Evolutionary conservation across 495 filamentous ascomycete species (phyloP), one percentile per base, ranked within the genome.

Genomic region (Schizothecium vesticola): DNA sequence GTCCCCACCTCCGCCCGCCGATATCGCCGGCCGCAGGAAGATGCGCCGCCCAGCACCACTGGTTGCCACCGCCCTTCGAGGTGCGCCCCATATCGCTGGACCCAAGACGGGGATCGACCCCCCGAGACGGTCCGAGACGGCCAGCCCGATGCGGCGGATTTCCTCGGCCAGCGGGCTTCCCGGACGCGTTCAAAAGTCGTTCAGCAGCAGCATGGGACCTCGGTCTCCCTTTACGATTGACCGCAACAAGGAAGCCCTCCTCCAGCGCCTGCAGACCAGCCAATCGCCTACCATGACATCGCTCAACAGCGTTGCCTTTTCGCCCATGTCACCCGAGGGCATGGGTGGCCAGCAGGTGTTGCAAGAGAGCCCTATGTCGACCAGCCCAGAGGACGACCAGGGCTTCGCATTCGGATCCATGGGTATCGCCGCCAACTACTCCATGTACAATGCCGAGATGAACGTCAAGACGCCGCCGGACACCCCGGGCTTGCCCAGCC

Each of bases 21-120:
- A 85, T 67, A 80, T 85, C 55, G 82, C 82, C 23, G 76, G 80
- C 21, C 78, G 82, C 28, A 76, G 82, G 65, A 85, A 84, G 67
- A 77, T 79, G 61, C 75, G 80, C 9, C 77, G 81, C 12, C 81
- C 82, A 2, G 77, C 81, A 13, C 73, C 77, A 19, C 75, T 85
- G 7, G 79, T 76, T 16, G 71, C 79, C 21, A 33, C 74, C 19
- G 71, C 79, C 3, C 68, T 80, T 1, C 76, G 81, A 19, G 78
- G 74, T 26, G 75, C 69, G 24, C 77, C 78, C 10, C 70, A 70
- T 60, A 76, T 75, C n/a, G 67, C 65, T 2, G 75, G 74, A 19
- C 75, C 79, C 4, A 84, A 80, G 72, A 79, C 77, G 1, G 78
- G 74, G 22, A 63, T 81, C 23, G 82, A 83, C 26, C 74, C 69